These are phyloP conservation scores for maize (Zea mays) DNA, from an alignment of 176 grass and related monocot species.

Conservation along the genomic window Zm-B73-REFERENCE-NAM-5.0 NC_050101.1:14786501-14787000, in stretches of 20 bases:
- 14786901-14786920: conserved; percentile 14
- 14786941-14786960: background rate
- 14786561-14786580: conserved; percentile 91
- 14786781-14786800: background rate
- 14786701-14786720: conserved; percentile 17
- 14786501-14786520: conserved; percentile 94
- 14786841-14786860: background rate
- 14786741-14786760: background rate
- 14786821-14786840: conserved; percentile 2
- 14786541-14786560: conserved; percentile 91
- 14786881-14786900: background rate
- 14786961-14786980: background rate
- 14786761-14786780: conserved; percentile 15
- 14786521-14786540: conserved; percentile 91
- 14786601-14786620: conserved; percentile 98
- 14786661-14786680: background rate
- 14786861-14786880: background rate
- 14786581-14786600: conserved; percentile 90
- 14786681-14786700: background rate
- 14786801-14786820: conserved; percentile 19
- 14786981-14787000: background rate
- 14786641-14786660: conserved; percentile 2
- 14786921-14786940: background rate
- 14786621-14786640: conserved; percentile 36
- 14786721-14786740: background rate